Evolutionary conservation across 257 asterid genomes (phyloP), one percentile per base, ranked within the genome.

Genomic region (Capsicum baccatum): DNA sequence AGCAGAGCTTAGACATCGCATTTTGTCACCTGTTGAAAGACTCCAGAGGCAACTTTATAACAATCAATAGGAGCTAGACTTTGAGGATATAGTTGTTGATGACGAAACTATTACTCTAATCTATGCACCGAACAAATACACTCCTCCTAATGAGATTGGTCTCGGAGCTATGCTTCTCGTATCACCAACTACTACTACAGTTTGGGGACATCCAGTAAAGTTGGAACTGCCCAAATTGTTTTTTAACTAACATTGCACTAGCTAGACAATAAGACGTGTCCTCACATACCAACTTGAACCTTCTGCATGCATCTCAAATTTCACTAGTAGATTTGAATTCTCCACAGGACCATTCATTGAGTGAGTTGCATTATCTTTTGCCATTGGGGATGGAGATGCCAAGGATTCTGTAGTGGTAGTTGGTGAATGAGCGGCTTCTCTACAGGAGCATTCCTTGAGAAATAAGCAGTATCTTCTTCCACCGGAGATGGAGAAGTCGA

Each of bases 141-240:
- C 89, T n/a, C 62, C 88, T 0, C 90, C 87, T 0, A 91, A 91
- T 55, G 94, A 92, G 88, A 86, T 92, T 15, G 94, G 97, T 2
- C 84, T 87, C n/a, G 97, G 97, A 78, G 91, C 90, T 14, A 70
- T 81, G 82, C 71, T 68, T 56, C 83, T 87, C 35, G 42, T 79
- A 1, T 82, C 87, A 15, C 80, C 83, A 17, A 15, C 83, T 80
- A 44, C 78, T n/a, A 15, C 81, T 15, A n/a, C 9, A 8, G 4
- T 21, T n/a, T 62, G 52, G 52, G 26, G 26, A 21, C 26, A 21
- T 21, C 26, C 26, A 21, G 26, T 21, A 21, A 21, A 21, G 26
- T 21, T 21, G 26, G 26, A 21, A 21, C 26, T 21, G 26, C 26
- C 26, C 26, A 21, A 21, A 21, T 21, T 21, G 26, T 21, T 21